phyloP scores from a whole-genome alignment of 2,329 filamentous ascomycete species.

The Didymella segeticola region DNA sequence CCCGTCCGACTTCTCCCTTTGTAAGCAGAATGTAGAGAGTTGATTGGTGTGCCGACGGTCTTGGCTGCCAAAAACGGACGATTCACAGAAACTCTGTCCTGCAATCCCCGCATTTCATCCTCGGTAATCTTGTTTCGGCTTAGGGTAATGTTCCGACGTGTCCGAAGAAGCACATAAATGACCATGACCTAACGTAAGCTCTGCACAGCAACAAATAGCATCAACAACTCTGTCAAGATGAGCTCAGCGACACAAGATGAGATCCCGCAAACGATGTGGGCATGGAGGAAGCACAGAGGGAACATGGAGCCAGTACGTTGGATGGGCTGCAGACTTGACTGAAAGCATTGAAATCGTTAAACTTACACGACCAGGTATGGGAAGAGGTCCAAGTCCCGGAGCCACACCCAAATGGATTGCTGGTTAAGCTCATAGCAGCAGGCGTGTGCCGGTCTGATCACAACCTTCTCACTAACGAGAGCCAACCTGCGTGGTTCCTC shows the following conservation, averaged over 20 bases:
- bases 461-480: constrained; percentile 31
- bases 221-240: background rate
- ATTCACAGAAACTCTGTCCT: background rate
- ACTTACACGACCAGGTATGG: constrained; percentile 19
- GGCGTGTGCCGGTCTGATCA: constrained; percentile 31
- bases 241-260: background rate
- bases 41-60: too few relatives aligned
- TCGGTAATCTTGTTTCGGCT: background rate
- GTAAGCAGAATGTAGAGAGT: too few relatives aligned
- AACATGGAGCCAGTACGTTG: constrained; percentile 28
- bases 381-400: constrained; percentile 21
- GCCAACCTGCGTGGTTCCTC: constrained; percentile 27
- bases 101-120: background rate
- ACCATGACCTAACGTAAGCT: background rate
- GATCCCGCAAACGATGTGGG: constrained; percentile 24
- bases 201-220: background rate
- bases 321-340: too few relatives aligned
- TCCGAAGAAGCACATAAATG: background rate
- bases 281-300: constrained; percentile 31
- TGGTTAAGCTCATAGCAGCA: constrained; percentile 27
- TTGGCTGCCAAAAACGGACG: too few relatives aligned
- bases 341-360: background rate
- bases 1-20: too few relatives aligned
- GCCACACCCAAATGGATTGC: constrained; percentile 20
- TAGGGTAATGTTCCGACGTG: background rate